Evolutionary conservation across 768 basidiomycete species (phyloP), one percentile per base, ranked within the genome.

Genomic region (Hydnomerulius pinastri): DNA sequence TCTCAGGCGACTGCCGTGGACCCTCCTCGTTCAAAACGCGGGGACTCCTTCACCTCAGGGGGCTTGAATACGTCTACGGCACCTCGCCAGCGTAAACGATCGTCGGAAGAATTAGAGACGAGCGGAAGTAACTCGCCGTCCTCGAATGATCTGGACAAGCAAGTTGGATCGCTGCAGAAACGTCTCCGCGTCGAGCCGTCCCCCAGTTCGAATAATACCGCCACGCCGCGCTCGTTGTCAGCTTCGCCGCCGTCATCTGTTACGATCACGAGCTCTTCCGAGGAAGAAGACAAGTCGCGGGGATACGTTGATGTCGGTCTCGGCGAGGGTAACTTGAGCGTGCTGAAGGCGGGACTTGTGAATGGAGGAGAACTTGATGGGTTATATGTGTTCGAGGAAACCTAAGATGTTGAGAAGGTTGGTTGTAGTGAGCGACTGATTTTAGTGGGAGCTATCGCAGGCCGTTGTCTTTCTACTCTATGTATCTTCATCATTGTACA

Each of bases 31-130:
- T n/a, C n/a, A 2, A 3, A 20, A 17, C 15, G 30, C 27, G 9
- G 18, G 46, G 38, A 48, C 51, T 15, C 36, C 25, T n/a, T n/a
- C n/a, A n/a, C n/a, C n/a, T n/a, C n/a, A n/a, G n/a, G n/a, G n/a
- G n/a, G n/a, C n/a, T n/a, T n/a, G n/a, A n/a, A n/a, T n/a, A n/a
- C n/a, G n/a, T n/a, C n/a, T 6, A 25, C 49, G 2, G 53, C 59
- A 3, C 58, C 59, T 15, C 66, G 72, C 17, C 61, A 72, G 56
- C 67, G 72, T 50, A 81, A 81, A 53, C 73, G 79, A 18, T 73
- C 75, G 29, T 81, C 79, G 27, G 79, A 79, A 53, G 79, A 81
- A 55, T 65, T 80, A 18, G 74, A 77, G 0, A 38, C 57, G 23
- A 40, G 43, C 27, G 54, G 51, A 2, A 40, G 51, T 13, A 56